phyloP scores from a whole-genome alignment of 305 asterid genomes.

The Withania somnifera region DNA sequence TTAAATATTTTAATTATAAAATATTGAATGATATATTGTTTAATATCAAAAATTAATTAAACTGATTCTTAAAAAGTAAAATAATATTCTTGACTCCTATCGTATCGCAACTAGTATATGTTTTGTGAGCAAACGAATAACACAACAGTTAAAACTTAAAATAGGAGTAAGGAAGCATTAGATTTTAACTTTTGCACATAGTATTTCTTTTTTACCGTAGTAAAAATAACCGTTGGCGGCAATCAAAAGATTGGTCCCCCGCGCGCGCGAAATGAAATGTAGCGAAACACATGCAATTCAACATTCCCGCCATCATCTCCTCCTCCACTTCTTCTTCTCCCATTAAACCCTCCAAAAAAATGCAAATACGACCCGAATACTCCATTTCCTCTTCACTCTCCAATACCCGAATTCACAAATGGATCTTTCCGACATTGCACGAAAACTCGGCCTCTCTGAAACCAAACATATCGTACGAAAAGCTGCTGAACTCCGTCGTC shows the following conservation, averaged over 20 bases:
- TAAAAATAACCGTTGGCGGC: not conserved
- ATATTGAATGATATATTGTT: no score
- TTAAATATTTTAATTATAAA: no score
- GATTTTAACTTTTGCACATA: not conserved
- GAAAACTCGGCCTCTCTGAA: constrained; percentile 51
- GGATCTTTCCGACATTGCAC: constrained; percentile 70
- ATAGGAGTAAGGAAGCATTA: no score
- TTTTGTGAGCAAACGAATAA: no score
- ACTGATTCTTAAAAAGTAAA: no score
- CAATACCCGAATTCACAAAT: constrained; percentile 10
- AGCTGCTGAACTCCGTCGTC: constrained; percentile 96
- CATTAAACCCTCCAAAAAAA: not conserved
- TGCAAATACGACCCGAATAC: not conserved
- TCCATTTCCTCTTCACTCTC: not conserved
- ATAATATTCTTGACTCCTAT: no score
- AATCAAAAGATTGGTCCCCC: not conserved
- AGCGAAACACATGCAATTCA: not conserved
- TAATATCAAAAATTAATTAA: no score
- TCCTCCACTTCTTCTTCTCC: not conserved
- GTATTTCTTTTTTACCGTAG: not conserved
- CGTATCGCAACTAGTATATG: no score
- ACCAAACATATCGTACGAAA: constrained; percentile 53
- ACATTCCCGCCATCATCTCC: not conserved
- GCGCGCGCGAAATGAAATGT: constrained; percentile 16
- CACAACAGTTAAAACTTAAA: no score